These are phyloP conservation scores for Alternaria sp. DNA, from an alignment of 2,329 filamentous ascomycete genomes.

Conservation along the genomic window DNA sequence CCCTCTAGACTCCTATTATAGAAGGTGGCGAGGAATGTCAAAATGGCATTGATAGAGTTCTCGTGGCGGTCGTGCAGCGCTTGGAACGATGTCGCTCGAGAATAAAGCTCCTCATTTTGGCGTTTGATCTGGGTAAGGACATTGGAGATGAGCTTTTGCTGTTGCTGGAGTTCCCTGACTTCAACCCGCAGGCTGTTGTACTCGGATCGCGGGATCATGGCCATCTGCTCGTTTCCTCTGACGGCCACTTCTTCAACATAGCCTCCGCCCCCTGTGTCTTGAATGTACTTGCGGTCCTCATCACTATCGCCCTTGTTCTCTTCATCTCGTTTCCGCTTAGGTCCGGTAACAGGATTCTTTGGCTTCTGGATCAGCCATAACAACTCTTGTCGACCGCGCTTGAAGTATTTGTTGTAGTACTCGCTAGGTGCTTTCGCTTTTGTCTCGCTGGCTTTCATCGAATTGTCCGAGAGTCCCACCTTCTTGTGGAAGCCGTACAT, in stretches of 20 bases:
- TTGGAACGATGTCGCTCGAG: conserved; percentile 88
- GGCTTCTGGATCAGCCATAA: conserved; percentile 97
- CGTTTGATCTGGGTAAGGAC: conserved; percentile 81
- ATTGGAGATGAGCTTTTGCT: conserved; percentile 83
- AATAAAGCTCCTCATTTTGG: conserved; percentile 87
- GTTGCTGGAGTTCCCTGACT: conserved; percentile 79
- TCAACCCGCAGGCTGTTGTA: conserved; percentile 79
- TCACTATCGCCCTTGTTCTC: conserved; percentile 74
- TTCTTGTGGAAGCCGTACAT: conserved; percentile 65
- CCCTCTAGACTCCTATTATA: conserved; percentile 93
- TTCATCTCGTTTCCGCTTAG: conserved; percentile 61
- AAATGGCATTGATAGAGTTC: conserved; percentile 97
- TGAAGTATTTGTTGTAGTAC: conserved; percentile 97
- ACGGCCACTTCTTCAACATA: conserved; percentile 52
- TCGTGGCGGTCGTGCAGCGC: conserved; percentile 94
- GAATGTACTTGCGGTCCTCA: conserved; percentile 60
- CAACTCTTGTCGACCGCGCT: conserved; percentile 87
- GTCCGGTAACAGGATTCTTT: conserved; percentile 66
- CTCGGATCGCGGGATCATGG: conserved; percentile 71
- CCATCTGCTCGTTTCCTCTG: conserved; percentile 51
- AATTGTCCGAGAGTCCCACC: conserved; percentile 86
- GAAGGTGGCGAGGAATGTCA: conserved; percentile 95
- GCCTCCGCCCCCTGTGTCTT: conserved; percentile 49
- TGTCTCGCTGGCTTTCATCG: conserved; percentile 94
- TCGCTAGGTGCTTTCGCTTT: conserved; percentile 98